Evolutionary conservation across 2,329 filamentous ascomycete genomes (phyloP).

Genomic region (Penicillium crustosum): DNA sequence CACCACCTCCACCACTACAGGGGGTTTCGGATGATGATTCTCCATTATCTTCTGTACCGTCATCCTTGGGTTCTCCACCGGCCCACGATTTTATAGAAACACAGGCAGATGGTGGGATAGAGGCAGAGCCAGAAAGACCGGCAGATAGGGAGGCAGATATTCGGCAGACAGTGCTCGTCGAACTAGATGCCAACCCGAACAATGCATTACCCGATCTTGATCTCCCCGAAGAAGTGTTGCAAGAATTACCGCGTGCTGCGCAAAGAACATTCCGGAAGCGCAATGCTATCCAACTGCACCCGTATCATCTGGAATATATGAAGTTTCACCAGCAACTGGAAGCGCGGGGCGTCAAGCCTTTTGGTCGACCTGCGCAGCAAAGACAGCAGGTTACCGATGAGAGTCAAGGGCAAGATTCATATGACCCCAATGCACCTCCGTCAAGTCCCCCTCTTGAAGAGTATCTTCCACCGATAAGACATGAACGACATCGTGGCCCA

Average conservation of each 20-base stretch:
- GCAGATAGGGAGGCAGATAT: background rate
- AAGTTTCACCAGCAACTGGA: constrained; percentile 45
- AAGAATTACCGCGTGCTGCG: constrained; percentile 26
- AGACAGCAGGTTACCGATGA: constrained; percentile 25
- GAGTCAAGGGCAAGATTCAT: constrained; percentile 35
- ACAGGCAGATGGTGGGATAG: background rate
- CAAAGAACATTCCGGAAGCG: constrained; percentile 44
- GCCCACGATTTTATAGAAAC: background rate
- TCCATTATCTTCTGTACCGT: constrained; percentile 39
- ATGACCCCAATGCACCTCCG: constrained; percentile 33
- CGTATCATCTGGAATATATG: constrained; percentile 49
- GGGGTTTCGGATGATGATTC: constrained; percentile 28
- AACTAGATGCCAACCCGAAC: constrained; percentile 11
- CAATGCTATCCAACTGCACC: constrained; percentile 51
- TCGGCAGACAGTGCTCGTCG: background rate
- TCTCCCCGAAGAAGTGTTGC: constrained; percentile 30
- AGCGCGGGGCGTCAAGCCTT: constrained; percentile 44
- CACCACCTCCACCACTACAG: background rate
- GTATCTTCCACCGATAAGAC: constrained; percentile 30
- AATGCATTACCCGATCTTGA: constrained; percentile 24
- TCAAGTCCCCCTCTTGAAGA: constrained; percentile 35
- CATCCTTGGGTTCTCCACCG: constrained; percentile 27
- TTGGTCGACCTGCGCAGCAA: constrained; percentile 33
- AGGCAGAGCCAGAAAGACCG: background rate
- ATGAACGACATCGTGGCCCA: constrained; percentile 7